Conservation (phyloP, 1,139 yeast species). For the Saccharomycopsis crataegensis region DNA sequence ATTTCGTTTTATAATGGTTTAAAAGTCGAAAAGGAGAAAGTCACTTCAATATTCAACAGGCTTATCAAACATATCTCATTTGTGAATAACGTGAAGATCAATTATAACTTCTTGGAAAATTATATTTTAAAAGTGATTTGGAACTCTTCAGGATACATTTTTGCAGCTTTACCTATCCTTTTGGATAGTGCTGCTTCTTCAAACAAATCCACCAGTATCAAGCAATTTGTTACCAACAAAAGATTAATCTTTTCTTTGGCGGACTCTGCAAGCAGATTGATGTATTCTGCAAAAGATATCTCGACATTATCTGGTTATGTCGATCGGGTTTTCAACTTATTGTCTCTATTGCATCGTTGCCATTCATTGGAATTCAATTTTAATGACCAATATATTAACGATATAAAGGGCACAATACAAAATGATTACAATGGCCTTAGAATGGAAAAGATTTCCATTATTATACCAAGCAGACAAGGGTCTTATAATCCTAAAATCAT, state of each 20-base stretch:
- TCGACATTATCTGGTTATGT: conserved; percentile 88
- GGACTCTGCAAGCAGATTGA: conserved; percentile 93
- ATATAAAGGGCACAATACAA: conserved; percentile 77
- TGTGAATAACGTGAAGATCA: conserved; percentile 39
- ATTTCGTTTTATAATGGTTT: conserved; percentile 93
- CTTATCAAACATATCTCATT: conserved; percentile 45
- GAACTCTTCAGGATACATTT: conserved; percentile 86
- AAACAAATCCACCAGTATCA: conserved; percentile 52
- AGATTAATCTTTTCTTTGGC: conserved; percentile 85
- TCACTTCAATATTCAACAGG: conserved; percentile 49
- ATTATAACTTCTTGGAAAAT: conserved; percentile 74
- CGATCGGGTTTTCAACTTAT: conserved; percentile 69
- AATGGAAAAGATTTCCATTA: conserved; percentile 75
- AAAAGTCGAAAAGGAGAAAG: conserved; percentile 65
- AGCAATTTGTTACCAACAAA: conserved; percentile 84
- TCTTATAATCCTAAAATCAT: conserved; percentile 43
- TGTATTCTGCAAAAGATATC: conserved; percentile 90
- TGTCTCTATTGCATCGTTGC: conserved; percentile 72
- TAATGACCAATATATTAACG: conserved; percentile 38
- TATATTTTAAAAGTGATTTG: conserved; percentile 85
- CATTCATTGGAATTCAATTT: conserved; percentile 65
- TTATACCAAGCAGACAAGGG: conserved; percentile 63
- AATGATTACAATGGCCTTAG: conserved; percentile 72
- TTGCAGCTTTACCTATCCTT: conserved; percentile 78
- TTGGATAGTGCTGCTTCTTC: conserved; percentile 31